phyloP scores from a whole-genome alignment of 164 flowering plant species.

The Vitis riparia region DNA sequence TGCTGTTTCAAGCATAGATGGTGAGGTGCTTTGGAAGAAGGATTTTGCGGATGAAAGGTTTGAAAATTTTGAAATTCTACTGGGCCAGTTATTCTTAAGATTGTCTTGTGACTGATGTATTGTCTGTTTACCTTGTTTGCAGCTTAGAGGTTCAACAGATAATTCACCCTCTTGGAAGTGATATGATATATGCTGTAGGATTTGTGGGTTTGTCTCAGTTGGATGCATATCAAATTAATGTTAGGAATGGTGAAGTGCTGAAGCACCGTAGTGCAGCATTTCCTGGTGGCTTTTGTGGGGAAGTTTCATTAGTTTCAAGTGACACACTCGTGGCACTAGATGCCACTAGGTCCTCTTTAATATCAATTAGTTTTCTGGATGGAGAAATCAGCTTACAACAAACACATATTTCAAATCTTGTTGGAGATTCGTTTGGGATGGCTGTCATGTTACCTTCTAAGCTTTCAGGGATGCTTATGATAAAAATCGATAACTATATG shows the following conservation, averaged over 20 bases:
- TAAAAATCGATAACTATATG: slow-evolving; percentile 34
- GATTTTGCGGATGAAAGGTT: slow-evolving; percentile 74
- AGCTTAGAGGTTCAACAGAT: slow-evolving; percentile 69
- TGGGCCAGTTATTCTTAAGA: not conserved
- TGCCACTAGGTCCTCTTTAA: slow-evolving; percentile 49
- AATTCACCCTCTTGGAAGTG: slow-evolving; percentile 57
- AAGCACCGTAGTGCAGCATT: slow-evolving; percentile 45
- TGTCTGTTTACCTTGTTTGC: slow-evolving; percentile 29
- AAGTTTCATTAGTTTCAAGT: slow-evolving; percentile 49
- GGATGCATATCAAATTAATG: slow-evolving; percentile 46
- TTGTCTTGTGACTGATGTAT: not conserved
- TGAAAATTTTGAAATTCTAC: slow-evolving; percentile 7
- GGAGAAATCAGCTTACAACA: slow-evolving; percentile 52
- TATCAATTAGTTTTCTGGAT: slow-evolving; percentile 43
- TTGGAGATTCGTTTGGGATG: slow-evolving; percentile 48
- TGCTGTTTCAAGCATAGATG: slow-evolving; percentile 89
- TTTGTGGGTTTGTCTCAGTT: slow-evolving; percentile 53
- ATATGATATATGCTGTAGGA: slow-evolving; percentile 63
- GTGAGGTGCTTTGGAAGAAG: slow-evolving; percentile 76
- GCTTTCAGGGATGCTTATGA: slow-evolving; percentile 51
- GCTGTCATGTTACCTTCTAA: slow-evolving; percentile 59
- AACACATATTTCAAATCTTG: slow-evolving; percentile 53
- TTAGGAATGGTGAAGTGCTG: slow-evolving; percentile 70
- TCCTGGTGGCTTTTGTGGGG: slow-evolving; percentile 72
- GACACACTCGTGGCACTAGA: slow-evolving; percentile 66